These are phyloP conservation scores for Neurospora sp. DNA, from an alignment of 2,329 filamentous ascomycete species.

Conservation along the genomic window DNA sequence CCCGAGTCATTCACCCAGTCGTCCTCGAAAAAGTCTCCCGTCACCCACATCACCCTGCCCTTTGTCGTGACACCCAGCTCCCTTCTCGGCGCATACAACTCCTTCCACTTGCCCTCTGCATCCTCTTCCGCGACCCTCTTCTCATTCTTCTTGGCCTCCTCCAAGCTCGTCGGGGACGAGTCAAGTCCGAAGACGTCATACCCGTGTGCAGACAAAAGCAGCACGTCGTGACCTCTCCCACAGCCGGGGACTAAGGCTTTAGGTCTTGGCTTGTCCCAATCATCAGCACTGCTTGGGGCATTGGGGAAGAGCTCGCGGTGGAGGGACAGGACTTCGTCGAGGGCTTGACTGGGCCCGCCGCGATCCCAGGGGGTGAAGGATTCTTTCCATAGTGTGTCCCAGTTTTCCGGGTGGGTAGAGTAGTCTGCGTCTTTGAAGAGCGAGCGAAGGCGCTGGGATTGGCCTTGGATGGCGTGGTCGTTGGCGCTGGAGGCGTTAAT, in stretches of 20 bases:
- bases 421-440: not conserved
- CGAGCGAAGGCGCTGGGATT: not conserved
- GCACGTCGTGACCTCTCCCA: slow-evolving; percentile 71
- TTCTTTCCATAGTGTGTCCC: slow-evolving; percentile 40
- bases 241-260: slow-evolving; percentile 67
- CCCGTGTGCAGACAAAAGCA: slow-evolving; percentile 41
- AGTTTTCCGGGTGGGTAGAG: slow-evolving; percentile 16
- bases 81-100: not conserved
- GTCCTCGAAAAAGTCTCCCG: slow-evolving; percentile 58
- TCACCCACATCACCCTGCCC: slow-evolving; percentile 46
- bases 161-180: slow-evolving; percentile 63
- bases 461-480: not conserved
- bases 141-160: slow-evolving; percentile 6
- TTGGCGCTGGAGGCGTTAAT: not conserved
- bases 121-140: not conserved
- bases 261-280: not conserved
- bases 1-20: slow-evolving; percentile 37
- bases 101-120: slow-evolving; percentile 22
- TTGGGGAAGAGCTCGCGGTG: slow-evolving; percentile 33
- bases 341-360: slow-evolving; percentile 40
- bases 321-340: slow-evolving; percentile 41
- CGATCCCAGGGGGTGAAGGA: slow-evolving; percentile 46
- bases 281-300: slow-evolving; percentile 5
- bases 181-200: slow-evolving; percentile 16
- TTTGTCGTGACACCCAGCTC: slow-evolving; percentile 14